Conservation (phyloP, 2,329 filamentous ascomycete genomes). For the Xylaria sp. region DNA sequence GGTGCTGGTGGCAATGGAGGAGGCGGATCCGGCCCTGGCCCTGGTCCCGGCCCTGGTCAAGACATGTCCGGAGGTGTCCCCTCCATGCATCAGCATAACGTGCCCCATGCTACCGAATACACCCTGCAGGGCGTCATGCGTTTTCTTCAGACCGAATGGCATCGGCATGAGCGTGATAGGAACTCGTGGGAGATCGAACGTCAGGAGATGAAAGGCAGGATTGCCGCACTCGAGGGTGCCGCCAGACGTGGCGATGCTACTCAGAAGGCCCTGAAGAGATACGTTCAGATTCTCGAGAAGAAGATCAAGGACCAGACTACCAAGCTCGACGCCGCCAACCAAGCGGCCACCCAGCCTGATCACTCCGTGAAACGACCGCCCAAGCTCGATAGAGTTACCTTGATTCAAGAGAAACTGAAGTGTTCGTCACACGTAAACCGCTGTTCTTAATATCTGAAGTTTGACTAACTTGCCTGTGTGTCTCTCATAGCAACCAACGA, state of each 20-base stretch:
- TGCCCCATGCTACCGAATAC: conserved; percentile 70
- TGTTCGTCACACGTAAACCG: conserved; percentile 54
- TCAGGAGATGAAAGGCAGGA: conserved; percentile 98
- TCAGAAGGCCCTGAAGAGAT: conserved; percentile 89
- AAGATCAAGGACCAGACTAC: conserved; percentile 86
- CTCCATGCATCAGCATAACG: conserved; percentile 57
- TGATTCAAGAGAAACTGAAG: conserved; percentile 67
- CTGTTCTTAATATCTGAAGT: background rate
- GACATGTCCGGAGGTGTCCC: conserved; percentile 48
- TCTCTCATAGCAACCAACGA: conserved; percentile 55
- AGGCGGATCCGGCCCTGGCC: conserved; percentile 58
- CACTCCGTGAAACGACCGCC: conserved; percentile 58
- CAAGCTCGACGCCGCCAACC: conserved; percentile 69
- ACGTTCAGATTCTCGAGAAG: conserved; percentile 88
- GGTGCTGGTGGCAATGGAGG: conserved; percentile 54
- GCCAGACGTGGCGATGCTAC: conserved; percentile 86
- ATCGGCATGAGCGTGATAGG: conserved; percentile 95
- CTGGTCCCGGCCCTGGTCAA: conserved; percentile 57
- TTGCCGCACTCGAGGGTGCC: conserved; percentile 93
- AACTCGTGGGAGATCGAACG: conserved; percentile 99
- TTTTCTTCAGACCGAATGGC: conserved; percentile 99
- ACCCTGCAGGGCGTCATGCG: conserved; percentile 89
- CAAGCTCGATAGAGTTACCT: conserved; percentile 58
- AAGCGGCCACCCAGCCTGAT: conserved; percentile 56
- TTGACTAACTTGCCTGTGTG: conserved; percentile 33